These are phyloP conservation scores for Mortierella sp. DNA, from an alignment of 371 early-diverging fungal species.

Conservation along the genomic window DNA sequence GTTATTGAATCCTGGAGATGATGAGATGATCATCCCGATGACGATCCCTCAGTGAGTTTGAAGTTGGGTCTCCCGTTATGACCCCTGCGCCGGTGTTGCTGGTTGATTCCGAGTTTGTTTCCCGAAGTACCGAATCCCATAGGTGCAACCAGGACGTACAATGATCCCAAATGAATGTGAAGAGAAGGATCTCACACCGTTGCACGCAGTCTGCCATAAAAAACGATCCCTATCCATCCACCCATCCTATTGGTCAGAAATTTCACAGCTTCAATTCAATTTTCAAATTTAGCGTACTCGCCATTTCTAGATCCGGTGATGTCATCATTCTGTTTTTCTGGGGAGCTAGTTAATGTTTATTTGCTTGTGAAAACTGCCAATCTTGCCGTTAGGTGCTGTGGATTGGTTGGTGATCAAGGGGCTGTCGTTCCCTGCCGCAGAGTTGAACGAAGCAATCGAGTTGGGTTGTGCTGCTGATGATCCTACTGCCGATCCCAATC, in stretches of 20 bases:
- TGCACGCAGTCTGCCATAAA: slow-evolving; percentile 3
- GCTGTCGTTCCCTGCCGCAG: slow-evolving; percentile 58
- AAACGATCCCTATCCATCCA: slow-evolving; percentile 11
- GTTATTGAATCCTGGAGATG: too few species aligned
- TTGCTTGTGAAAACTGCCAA: slow-evolving; percentile 10
- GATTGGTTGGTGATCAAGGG: slow-evolving; percentile 52
- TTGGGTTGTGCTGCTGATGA: slow-evolving; percentile 50
- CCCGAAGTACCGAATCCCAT: too few species aligned
- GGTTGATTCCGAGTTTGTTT: neutral
- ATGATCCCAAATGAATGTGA: slow-evolving; percentile 32
- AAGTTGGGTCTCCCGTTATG: neutral
- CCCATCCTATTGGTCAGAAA: neutral
- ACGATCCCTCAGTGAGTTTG: too few species aligned
- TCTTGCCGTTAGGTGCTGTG: slow-evolving; percentile 50
- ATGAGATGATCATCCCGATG: too few species aligned
- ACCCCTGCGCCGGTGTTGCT: neutral
- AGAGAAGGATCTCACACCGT: slow-evolving; percentile 42
- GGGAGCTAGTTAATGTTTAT: neutral
- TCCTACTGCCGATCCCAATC: slow-evolving; percentile 57
- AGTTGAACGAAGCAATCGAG: slow-evolving; percentile 54
- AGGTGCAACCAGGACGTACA: slow-evolving; percentile 9
- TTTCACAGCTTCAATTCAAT: neutral
- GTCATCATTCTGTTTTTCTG: neutral
- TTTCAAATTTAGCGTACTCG: neutral
- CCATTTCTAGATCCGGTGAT: neutral